These are phyloP conservation scores for Phoenix dactylifera DNA, from an alignment of 176 grass and related monocot species.

Conservation along the genomic window DNA sequence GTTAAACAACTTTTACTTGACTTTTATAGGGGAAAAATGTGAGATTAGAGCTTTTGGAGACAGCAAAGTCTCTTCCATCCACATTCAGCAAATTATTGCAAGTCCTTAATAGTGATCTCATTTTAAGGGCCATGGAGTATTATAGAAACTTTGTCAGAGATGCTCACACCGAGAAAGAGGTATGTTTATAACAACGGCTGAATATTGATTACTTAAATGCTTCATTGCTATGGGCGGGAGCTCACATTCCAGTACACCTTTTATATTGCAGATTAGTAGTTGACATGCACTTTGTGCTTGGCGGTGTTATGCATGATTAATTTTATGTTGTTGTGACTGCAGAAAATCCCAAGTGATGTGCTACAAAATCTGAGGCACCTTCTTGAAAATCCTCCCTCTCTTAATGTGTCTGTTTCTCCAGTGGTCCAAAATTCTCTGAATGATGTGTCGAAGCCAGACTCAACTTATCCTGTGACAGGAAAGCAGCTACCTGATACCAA, in stretches of 20 bases:
- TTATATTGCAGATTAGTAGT: too few relatives aligned
- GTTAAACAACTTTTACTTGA: background rate
- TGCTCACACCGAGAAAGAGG: constrained; percentile 87
- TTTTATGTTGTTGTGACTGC: constrained; percentile 25
- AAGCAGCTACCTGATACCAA: constrained; percentile 26
- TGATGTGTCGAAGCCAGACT: constrained; percentile 27
- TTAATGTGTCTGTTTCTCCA: constrained; percentile 52
- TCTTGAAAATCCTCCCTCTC: constrained; percentile 54
- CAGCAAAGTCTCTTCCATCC: constrained; percentile 65
- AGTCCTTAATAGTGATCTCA: constrained; percentile 56
- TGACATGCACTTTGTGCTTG: too few relatives aligned
- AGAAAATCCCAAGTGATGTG: constrained; percentile 44
- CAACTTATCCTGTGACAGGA: constrained; percentile 9
- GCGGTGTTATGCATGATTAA: constrained; percentile 8
- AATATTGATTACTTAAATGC: too few relatives aligned
- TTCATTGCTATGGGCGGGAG: too few relatives aligned
- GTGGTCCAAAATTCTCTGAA: constrained; percentile 56
- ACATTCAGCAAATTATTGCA: constrained; percentile 72
- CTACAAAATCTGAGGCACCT: constrained; percentile 55
- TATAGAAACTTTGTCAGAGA: constrained; percentile 75
- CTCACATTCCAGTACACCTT: too few relatives aligned
- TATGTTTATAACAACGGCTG: constrained; percentile 6
- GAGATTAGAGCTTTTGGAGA: constrained; percentile 68
- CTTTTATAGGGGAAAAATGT: constrained; percentile 55
- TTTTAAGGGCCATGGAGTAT: constrained; percentile 57